phyloP scores from a whole-genome alignment of 176 grass and related monocot species.

The Raddia distichophylla region DNA sequence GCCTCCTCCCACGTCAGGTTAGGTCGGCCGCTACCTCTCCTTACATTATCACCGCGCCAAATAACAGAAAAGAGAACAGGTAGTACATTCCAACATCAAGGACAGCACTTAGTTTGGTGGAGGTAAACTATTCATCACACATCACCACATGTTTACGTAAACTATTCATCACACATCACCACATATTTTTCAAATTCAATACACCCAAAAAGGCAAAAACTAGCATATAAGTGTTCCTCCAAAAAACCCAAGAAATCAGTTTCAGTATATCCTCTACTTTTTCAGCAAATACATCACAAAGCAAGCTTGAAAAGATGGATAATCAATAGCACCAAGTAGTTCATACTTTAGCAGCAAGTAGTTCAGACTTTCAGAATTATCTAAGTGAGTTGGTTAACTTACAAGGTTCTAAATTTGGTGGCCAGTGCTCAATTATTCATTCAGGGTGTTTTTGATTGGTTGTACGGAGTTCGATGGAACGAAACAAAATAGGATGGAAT shows the following conservation, averaged over 20 bases:
- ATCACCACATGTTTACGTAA: background rate
- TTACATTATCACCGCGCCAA: background rate
- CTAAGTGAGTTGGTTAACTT: conserved; percentile 1
- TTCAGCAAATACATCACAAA: background rate
- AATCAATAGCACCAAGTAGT: conserved; percentile 17
- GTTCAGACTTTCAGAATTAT: background rate
- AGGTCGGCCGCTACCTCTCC: no score
- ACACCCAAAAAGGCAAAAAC: background rate
- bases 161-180: conserved; percentile 8
- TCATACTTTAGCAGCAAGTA: background rate
- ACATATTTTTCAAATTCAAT: conserved; percentile 19
- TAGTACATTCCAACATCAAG: conserved; percentile 24
- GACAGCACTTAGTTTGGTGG: background rate
- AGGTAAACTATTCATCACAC: conserved; percentile 19
- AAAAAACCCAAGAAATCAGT: background rate
- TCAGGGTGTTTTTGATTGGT: background rate
- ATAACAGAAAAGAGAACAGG: background rate
- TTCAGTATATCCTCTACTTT: background rate
- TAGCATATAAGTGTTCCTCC: conserved; percentile 17
- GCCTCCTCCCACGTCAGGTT: no score
- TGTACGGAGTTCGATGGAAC: no score
- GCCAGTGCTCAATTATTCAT: background rate
- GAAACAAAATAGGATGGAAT: no score
- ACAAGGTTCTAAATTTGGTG: background rate
- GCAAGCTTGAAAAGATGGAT: background rate